Conservation (phyloP, 2,329 filamentous ascomycete genomes). For the Aspergillus sp. region DNA sequence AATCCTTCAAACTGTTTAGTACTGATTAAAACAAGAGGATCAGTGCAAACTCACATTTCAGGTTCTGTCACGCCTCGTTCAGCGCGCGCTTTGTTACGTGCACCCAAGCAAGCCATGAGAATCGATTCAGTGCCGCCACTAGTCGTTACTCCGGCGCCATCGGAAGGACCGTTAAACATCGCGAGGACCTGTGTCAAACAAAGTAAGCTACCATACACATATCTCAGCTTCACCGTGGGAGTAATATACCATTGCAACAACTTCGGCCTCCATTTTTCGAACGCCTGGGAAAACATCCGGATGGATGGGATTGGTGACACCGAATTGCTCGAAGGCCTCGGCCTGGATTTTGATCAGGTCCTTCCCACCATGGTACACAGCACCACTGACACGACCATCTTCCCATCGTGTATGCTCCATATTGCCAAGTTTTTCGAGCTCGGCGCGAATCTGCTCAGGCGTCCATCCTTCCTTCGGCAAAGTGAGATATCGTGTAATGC, state of each 20-base stretch:
- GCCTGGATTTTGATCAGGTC: slow-evolving; percentile 80
- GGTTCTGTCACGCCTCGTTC: slow-evolving; percentile 89
- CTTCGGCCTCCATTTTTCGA: slow-evolving; percentile 97
- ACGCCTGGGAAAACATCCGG: slow-evolving; percentile 98
- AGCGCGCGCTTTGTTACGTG: slow-evolving; percentile 80
- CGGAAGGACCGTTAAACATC: slow-evolving; percentile 86
- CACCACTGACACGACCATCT: slow-evolving; percentile 89
- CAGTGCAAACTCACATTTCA: slow-evolving; percentile 69
- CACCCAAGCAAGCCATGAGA: slow-evolving; percentile 88
- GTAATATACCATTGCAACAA: slow-evolving; percentile 84
- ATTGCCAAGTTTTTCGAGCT: slow-evolving; percentile 73
- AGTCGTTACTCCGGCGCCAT: slow-evolving; percentile 83
- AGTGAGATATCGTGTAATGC: slow-evolving; percentile 69
- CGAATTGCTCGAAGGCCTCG: slow-evolving; percentile 91
- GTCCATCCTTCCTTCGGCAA: slow-evolving; percentile 84
- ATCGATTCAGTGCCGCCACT: slow-evolving; percentile 96
- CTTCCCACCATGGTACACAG: slow-evolving; percentile 92
- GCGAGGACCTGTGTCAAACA: slow-evolving; percentile 56
- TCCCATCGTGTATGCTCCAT: slow-evolving; percentile 98
- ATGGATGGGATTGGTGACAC: slow-evolving; percentile 93
- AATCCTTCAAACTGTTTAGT: slow-evolving; percentile 60
- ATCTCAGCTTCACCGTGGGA: not conserved
- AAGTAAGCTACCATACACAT: slow-evolving; percentile 4
- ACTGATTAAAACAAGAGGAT: not conserved
- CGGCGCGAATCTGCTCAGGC: slow-evolving; percentile 73